Base-by-base conservation (phyloP, 2,329 filamentous ascomycete genomes). In the Ceratocystis diversiconidia region DNA sequence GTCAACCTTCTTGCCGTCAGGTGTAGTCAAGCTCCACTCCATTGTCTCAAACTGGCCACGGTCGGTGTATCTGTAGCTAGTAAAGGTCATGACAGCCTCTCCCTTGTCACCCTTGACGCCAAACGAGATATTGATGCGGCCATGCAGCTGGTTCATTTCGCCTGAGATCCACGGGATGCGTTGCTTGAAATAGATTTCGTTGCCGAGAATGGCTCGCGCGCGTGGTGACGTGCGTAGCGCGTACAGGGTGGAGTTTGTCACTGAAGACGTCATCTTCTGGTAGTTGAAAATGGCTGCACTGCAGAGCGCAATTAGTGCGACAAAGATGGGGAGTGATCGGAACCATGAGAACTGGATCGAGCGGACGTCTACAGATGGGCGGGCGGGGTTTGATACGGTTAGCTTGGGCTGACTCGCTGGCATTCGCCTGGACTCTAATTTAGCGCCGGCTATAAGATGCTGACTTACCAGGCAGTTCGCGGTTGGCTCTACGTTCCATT, bases 231-330 rank as follows among this genome's bases (percentile, higher is more conserved):
- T 95, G 69, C 94, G 89, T 69, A 99, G 82, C 0, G 92, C 89
- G 79, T 97, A 99, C 32, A 99, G 83, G 3, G 91, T 94, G 65
- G 88, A 90, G 65, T 85, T 85, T n/a, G 96, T 89, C 36, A 92
- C 83, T 65, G 88, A 89, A 30, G 86, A 90, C n/a, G 89, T 90
- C 66, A 86, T 85, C 76, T 96, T 96, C 75, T 99, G 92, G 83
- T 99, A 97, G 82, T 99, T 99, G 87, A 99, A 97, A 76, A 99
- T 96, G 70, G 88, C 90, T 68, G 95, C 78, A 70, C 86, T 86
- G 70, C 86, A 87, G 65, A 81, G 79, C 61, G 83, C 82, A 70
- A 96, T 84, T 69, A 90, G 79, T 69, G 82, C 75, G 64, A 87
- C 74, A 81, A 97, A 97, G 73, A 95, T 78, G 64, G 92, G 92